A percentile compares a stretch with the other conserved stretches of the same genome.
These are phyloP conservation scores for Ustilaginoidea virens DNA, from an alignment of 2,329 filamentous ascomycete species.

Conservation along the genomic window DNA sequence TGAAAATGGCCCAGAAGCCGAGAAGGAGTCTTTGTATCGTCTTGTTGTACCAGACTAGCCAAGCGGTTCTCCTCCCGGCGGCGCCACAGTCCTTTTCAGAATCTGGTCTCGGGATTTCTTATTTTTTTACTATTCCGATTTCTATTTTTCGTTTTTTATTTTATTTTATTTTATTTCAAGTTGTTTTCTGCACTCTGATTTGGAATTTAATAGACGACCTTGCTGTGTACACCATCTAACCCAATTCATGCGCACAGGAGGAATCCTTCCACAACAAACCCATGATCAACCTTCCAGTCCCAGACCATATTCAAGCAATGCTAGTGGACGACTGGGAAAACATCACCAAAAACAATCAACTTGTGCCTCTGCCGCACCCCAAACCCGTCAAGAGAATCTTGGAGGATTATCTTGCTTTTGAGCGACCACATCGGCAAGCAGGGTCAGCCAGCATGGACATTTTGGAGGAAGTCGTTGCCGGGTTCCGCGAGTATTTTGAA, in stretches of 20 bases:
- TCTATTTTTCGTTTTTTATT: no score
- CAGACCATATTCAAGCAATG: conserved; percentile 79
- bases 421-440: conserved; percentile 47
- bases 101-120: no score
- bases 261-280: conserved; percentile 73
- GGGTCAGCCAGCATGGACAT: conserved; percentile 67
- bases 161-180: no score
- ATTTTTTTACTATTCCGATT: no score
- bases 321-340: conserved; percentile 99
- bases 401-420: conserved; percentile 61
- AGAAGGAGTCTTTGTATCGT: no score
- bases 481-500: conserved; percentile 88
- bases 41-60: no score
- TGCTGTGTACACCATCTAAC: no score
- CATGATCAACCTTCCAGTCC: conserved; percentile 71
- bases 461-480: conserved; percentile 74
- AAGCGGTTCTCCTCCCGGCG: no score
- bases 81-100: no score
- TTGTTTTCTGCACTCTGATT: no score
- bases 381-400: conserved; percentile 65
- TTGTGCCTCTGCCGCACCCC: conserved; percentile 69
- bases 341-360: conserved; percentile 84
- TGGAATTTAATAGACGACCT: no score
- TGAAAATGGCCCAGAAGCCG: no score
- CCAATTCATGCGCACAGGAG: conserved; percentile 59